Base-by-base conservation (phyloP, 1,284 basidiomycete genomes). In the Rhodotorula glutinis region DNA sequence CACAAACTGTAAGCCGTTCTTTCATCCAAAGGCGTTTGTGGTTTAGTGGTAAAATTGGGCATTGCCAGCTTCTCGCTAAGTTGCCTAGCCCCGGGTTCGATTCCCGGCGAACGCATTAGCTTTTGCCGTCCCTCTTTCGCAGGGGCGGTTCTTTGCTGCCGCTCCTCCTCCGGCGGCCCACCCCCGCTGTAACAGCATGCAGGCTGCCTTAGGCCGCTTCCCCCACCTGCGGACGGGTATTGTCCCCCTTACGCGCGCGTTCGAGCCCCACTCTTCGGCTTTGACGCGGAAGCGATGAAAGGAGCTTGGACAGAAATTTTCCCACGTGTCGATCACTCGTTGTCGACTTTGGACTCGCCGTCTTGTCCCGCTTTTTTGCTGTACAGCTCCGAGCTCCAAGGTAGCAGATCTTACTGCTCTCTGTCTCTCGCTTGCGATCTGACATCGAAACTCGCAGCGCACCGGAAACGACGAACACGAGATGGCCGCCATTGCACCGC, bases 21-120 rank as follows among this genome's bases (percentile, higher is more conserved):
- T 38, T 38, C 33, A 38, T 38, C 16, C 21, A 16, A 1, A 4
- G 16, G 53, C 53, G 40, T 41, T 55, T 38, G 53, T 55, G 53
- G 53, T 55, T 55, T 55, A 55, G 53, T 55, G 53, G 53, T 41
- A 55, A 55, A 55, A 55, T 55, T 55, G 53, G 53, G 40, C 53
- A 55, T 55, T 55, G 53, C 53, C 53, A 55, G 40, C 38, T 55
- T 41, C 38, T 33, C 33, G 33, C 53, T 25, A 17, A 38, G 23
- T 55, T 41, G 38, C n/a, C 53, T 55, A 55, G 53, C 53, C 53
- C 53, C 53, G 53, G 53, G 53, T 55, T 55, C 53, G 53, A 55
- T 55, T 55, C 53, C 53, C 53, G 53, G 53, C 53, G 38, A 55
- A 41, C 25, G 53, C 53, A 55, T 41, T 25, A 16, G 40, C 53